A percentile compares a stretch with the other conserved stretches of the same genome.
Conservation (phyloP, 176 grass and related monocot genomes). For the Triticum aestivum region IWGSC_CS_RefSeq_v2.1 NC_057806.1:492488461-492488960, state of each 20-base stretch:
- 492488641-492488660: background rate
- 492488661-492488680: background rate
- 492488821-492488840: background rate
- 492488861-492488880: background rate
- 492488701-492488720: background rate
- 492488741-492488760: background rate
- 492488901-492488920: constrained; percentile 75
- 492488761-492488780: background rate
- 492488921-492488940: constrained; percentile 72
- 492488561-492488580: background rate
- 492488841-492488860: background rate
- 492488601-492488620: constrained; percentile 11
- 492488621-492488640: background rate
- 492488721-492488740: background rate
- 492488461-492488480: background rate
- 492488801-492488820: background rate
- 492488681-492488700: background rate
- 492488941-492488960: constrained; percentile 83
- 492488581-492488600: background rate
- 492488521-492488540: constrained; percentile 6
- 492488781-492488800: background rate
- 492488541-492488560: background rate
- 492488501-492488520: constrained; percentile 5
- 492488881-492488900: background rate
- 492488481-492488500: background rate